Conservation (phyloP, 2,329 filamentous ascomycete species). For the Botryosphaeria dothidea region DNA sequence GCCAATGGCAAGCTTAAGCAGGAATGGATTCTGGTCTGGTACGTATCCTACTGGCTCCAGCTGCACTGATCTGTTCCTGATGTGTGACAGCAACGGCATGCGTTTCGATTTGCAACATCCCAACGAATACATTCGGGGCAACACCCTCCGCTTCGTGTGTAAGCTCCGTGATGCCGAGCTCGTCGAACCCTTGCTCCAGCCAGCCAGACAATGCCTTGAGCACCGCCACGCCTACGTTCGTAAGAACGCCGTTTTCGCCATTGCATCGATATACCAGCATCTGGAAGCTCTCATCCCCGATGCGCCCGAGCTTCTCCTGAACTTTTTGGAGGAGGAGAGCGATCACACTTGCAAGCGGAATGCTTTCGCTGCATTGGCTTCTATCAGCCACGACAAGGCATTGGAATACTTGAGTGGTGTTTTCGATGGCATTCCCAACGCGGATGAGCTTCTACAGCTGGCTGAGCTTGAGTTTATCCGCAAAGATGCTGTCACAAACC, state of each 20-base stretch:
- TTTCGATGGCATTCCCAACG: slow-evolving; percentile 91
- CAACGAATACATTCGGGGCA: slow-evolving; percentile 97
- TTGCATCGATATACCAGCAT: slow-evolving; percentile 89
- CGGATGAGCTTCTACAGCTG: slow-evolving; percentile 89
- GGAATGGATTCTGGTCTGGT: slow-evolving; percentile 99
- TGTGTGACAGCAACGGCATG: slow-evolving; percentile 78
- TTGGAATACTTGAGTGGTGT: slow-evolving; percentile 83
- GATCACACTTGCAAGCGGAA: slow-evolving; percentile 98
- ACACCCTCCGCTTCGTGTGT: slow-evolving; percentile 95
- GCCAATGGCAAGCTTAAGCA: slow-evolving; percentile 93
- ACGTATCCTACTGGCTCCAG: slow-evolving; percentile 36
- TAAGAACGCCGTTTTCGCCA: slow-evolving; percentile 95
- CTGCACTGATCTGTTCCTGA: slow-evolving; percentile 18
- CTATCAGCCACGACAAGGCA: slow-evolving; percentile 91
- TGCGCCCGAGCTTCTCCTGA: slow-evolving; percentile 85
- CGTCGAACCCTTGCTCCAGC: slow-evolving; percentile 92
- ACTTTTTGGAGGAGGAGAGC: slow-evolving; percentile 86
- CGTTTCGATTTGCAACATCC: slow-evolving; percentile 95
- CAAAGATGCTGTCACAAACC: slow-evolving; percentile 93
- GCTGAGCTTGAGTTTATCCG: slow-evolving; percentile 96
- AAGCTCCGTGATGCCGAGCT: slow-evolving; percentile 95
- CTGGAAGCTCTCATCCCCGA: slow-evolving; percentile 92
- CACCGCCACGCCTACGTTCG: slow-evolving; percentile 97
- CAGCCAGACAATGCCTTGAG: slow-evolving; percentile 87
- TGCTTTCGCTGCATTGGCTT: slow-evolving; percentile 86